These are phyloP conservation scores for Zygoascus meyerae DNA, from an alignment of 1,139 yeast species.

Conservation along the genomic window DNA sequence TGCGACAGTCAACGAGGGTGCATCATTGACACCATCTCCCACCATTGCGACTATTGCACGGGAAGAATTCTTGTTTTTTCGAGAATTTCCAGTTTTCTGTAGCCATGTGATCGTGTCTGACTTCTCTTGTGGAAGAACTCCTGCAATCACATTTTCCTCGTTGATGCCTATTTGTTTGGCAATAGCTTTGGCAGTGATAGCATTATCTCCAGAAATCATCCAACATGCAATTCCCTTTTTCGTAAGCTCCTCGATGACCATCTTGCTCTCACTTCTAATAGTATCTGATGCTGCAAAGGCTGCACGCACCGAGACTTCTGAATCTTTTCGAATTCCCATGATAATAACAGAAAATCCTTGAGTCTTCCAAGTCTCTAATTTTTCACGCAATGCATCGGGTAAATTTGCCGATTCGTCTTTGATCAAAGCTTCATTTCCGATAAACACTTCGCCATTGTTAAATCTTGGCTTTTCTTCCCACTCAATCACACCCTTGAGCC, in stretches of 20 bases:
- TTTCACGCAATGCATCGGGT: constrained; percentile 28
- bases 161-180: constrained; percentile 59
- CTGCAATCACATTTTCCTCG: constrained; percentile 54
- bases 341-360: constrained; percentile 60
- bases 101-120: constrained; percentile 53
- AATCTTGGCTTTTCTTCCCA: constrained; percentile 11
- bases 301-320: constrained; percentile 40
- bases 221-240: constrained; percentile 51
- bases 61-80: constrained; percentile 16
- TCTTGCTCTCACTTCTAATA: constrained; percentile 54
- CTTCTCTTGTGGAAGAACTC: constrained; percentile 68
- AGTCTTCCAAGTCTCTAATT: constrained; percentile 49
- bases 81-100: constrained; percentile 36
- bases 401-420: constrained; percentile 40
- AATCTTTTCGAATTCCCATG: constrained; percentile 42
- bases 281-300: constrained; percentile 60
- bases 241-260: constrained; percentile 46
- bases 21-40: constrained; percentile 95
- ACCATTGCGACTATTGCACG: constrained; percentile 52
- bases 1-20: constrained; percentile 84
- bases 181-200: constrained; percentile 59
- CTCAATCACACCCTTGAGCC: constrained; percentile 44
- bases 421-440: constrained; percentile 61
- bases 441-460: constrained; percentile 36
- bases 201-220: constrained; percentile 71